Base-by-base conservation (phyloP, 805 yeast genomes). In the Candida silvatica region DNA sequence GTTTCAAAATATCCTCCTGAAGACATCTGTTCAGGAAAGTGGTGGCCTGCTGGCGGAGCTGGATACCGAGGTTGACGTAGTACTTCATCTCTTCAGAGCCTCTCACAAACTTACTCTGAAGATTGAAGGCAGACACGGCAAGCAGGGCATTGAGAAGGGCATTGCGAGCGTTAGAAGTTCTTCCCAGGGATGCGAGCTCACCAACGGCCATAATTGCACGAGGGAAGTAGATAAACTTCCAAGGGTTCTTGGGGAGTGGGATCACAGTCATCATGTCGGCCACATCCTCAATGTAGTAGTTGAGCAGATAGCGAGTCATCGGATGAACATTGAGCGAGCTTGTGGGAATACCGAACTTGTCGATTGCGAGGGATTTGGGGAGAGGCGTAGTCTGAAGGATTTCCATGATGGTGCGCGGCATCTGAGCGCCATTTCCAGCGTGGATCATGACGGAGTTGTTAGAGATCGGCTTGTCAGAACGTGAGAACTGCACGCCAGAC, bases 211-310 rank as follows among this genome's bases (percentile, higher is more conserved):
- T 66, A 22, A 82, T 57, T 1, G 94, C 95, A 33, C 92, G 58
- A 0, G 95, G 94, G 40, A 85, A 76, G 55, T 83, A 85, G n/a
- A 84, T 74, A 3, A 80, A 76, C 47, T 80, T 80, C 95, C 95
- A 86, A 1, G 95, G 94, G 51, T 83, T 86, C 41, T 79, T 81
- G 0, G 82, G 74, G 17, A 74, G 55, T 1, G 79, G 79, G 28
- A 74, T 69, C 17, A 74, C 80, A 1, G 79, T 74, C 79, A 73
- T 73, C 59, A 52, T 71, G 51, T 83, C 92, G 0, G 90, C 90
- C 1, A 86, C 92, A 43, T 77, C 74, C 14, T 79, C 73, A 14
- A 74, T 67, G 52, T 84, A 86, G 49, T 86, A 76, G 41, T 77
- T 77, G 32, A 86, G 59, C 27, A 86, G 59, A 49, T 77, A 82